Evolutionary conservation across 768 basidiomycete genomes (phyloP), one percentile per base, ranked within the genome.

Genomic region (Suillus brevipes): DNA sequence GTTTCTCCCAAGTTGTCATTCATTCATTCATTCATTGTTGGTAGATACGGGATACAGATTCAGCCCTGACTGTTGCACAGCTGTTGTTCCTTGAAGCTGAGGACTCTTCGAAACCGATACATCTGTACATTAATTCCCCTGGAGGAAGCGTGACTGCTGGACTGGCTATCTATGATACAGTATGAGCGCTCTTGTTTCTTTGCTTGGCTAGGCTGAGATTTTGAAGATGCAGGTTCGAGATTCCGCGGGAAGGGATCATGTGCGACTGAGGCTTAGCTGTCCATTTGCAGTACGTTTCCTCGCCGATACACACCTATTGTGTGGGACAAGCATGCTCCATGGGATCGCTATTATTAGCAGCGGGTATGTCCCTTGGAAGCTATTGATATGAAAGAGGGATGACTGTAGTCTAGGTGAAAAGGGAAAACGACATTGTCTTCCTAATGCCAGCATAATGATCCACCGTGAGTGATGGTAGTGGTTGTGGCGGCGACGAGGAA

Each of bases 361-460:
- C 94, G 57, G 95, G 86, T 78, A 62, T 60, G 78, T 73, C 47
- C 57, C 61, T 55, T 58, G 42, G 31, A n/a, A 58, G 40, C 36
- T 12, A 50, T 67, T 52, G 64, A 63, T 69, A 59, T 57, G 28
- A 69, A 64, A 61, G 36, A 57, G 37, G 53, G 60, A 64, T 69
- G 62, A 72, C n/a, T 9, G 49, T 65, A 63, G 61, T 62, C 25
- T 70, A 84, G 85, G 95, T 42, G 94, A 91, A 79, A 88, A 84
- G 69, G 96, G 96, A 42, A 94, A 96, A 75, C 84, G 97, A 37
- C 95, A 95, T 74, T 91, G 91, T 70, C 84, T 99, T 64, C 94
- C 95, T 14, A 92, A 98, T 74, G 90, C 95, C 23, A 94, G 91
- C 74, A 94, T 99, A 72, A 99, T 99, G 97, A 98, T 99, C 63